Percentiles rank a stretch among this genome's conserved stretches.
Conservation (phyloP, 2,329 filamentous ascomycete genomes). For the Ceratocystis variospora region DNA sequence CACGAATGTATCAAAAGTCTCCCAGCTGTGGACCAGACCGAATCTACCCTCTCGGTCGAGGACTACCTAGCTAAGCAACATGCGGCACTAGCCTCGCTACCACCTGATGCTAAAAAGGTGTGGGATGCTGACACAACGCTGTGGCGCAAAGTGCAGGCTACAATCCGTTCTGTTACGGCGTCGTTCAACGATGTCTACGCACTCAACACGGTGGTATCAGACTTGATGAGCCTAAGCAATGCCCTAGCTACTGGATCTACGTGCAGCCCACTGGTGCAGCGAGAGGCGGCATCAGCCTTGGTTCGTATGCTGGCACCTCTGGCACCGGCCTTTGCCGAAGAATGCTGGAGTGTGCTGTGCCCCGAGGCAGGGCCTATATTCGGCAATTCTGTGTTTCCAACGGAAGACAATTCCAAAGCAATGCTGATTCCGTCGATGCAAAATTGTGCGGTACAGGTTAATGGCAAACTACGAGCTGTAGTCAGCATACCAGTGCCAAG, state of each 20-base stretch:
- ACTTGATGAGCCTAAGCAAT: slow-evolving; percentile 73
- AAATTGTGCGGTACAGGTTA: slow-evolving; percentile 58
- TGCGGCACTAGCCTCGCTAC: slow-evolving; percentile 25
- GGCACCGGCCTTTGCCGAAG: slow-evolving; percentile 65
- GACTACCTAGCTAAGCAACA: slow-evolving; percentile 29
- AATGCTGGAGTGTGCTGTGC: slow-evolving; percentile 56
- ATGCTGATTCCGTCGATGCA: slow-evolving; percentile 29
- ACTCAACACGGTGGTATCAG: slow-evolving; percentile 71
- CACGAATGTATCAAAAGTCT: slow-evolving; percentile 31
- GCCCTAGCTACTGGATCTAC: slow-evolving; percentile 33
- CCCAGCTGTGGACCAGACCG: neutral
- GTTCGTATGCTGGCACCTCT: slow-evolving; percentile 66
- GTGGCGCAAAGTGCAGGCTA: slow-evolving; percentile 53
- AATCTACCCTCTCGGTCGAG: slow-evolving; percentile 21
- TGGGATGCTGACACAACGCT: slow-evolving; percentile 39
- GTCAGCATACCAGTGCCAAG: slow-evolving; percentile 46
- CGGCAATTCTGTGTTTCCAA: slow-evolving; percentile 43
- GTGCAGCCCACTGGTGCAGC: slow-evolving; percentile 31
- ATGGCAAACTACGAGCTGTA: slow-evolving; percentile 61
- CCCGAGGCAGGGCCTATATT: slow-evolving; percentile 30
- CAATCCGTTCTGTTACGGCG: slow-evolving; percentile 51
- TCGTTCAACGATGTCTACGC: slow-evolving; percentile 60
- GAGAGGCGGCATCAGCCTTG: slow-evolving; percentile 40
- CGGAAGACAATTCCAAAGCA: slow-evolving; percentile 33
- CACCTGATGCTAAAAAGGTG: slow-evolving; percentile 25